Base-by-base conservation (phyloP, 2,329 filamentous ascomycete genomes). In the Neofusicoccum sp. region DNA sequence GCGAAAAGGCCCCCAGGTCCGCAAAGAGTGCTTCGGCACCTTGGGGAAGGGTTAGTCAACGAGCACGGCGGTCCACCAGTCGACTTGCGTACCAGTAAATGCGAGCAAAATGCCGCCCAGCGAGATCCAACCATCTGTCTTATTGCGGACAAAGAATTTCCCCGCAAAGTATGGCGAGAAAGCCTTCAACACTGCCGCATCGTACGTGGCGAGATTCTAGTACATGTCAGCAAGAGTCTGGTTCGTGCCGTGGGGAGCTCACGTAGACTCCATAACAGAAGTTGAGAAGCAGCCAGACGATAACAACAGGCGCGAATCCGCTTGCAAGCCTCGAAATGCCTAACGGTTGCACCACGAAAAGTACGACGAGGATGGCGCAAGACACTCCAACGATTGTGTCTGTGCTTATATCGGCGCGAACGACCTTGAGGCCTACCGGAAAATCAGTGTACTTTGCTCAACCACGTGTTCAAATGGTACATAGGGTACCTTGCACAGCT, bases 1-100 rank as follows among this genome's bases (percentile, higher is more conserved):
- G 44, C 26, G 83, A 84, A 71, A 93, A 93, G 16, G 89, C 89
- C 33, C 89, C 89, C 5, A 93, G 78, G 67, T 93, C 89, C 2
- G 89, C 89, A 69, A 91, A 93, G 0, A 93, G 78, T 1, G 89
- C 88, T 70, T 92, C 89, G n/a, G 90, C 87, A 40, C 72, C 61
- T 58, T 20, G 36, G 33, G n/a, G 9, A 38, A 58, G 14, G 4
- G 9, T 40, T 5, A 43, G 24, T 33, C 1, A 16, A n/a, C 5
- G 12, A 40, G 8, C 12, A 33, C 7, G 16, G 24, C 6, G 4
- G 11, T 38, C 9, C 30, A 33, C 14, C 11, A 14, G 14, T 14
- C 6, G 8, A 11, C 12, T 7, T 26, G 43, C 41, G 5, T 24
- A 53, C 87, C 89, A 1, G 89, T 92, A 67, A 93, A 92, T 1